These are phyloP conservation scores for Salvia miltiorrhiza DNA, from an alignment of 257 asterid genomes.

Conservation along the genomic window DNA sequence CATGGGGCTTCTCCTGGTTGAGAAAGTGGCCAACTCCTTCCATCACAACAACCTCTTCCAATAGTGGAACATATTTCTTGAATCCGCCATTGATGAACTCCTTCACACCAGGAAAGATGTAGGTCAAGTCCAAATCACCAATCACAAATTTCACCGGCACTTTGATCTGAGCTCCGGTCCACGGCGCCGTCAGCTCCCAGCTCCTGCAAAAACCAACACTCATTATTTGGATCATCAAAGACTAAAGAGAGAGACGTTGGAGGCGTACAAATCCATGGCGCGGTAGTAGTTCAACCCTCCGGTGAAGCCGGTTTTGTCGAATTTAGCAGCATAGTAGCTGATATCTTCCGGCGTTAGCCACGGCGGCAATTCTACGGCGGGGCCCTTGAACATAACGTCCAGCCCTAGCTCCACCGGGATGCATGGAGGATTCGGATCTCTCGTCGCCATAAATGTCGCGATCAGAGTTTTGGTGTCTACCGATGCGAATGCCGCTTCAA, in stretches of 20 bases:
- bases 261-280: slow-evolving; percentile 43
- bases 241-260: too few species aligned
- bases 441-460: background rate
- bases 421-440: slow-evolving; percentile 20
- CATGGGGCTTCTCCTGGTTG: slow-evolving; percentile 33
- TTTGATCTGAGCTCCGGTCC: slow-evolving; percentile 37
- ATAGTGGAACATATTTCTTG: slow-evolving; percentile 34
- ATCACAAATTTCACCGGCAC: slow-evolving; percentile 47
- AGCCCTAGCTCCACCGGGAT: slow-evolving; percentile 21
- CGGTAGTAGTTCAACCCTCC: slow-evolving; percentile 57
- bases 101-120: slow-evolving; percentile 35
- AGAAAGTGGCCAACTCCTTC: slow-evolving; percentile 45
- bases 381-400: slow-evolving; percentile 18
- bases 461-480: slow-evolving; percentile 13
- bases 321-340: slow-evolving; percentile 35
- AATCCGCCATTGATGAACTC: slow-evolving; percentile 33
- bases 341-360: slow-evolving; percentile 48
- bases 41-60: slow-evolving; percentile 32
- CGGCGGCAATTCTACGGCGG: slow-evolving; percentile 17
- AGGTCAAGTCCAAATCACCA: slow-evolving; percentile 40
- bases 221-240: too few species aligned
- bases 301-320: slow-evolving; percentile 42
- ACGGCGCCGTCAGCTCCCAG: slow-evolving; percentile 56
- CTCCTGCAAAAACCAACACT: slow-evolving; percentile 33
- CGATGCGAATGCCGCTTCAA: slow-evolving; percentile 33